These are phyloP conservation scores for Globisporangium middletonii DNA, from an alignment of 352 stramenopile genomes.

Conservation along the genomic window DNA sequence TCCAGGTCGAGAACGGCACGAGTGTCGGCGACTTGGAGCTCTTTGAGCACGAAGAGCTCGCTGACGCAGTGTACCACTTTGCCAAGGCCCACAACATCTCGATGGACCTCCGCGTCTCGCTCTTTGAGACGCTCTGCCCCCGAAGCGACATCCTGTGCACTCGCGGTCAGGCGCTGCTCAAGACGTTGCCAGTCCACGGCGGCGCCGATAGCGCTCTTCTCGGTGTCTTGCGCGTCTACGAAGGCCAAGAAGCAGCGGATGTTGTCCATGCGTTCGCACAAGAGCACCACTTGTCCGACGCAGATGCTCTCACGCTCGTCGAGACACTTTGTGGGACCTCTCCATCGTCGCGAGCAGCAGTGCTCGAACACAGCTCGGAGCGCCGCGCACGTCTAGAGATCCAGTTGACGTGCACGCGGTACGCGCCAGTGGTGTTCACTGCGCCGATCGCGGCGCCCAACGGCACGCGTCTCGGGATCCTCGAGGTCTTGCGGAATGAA, in stretches of 20 bases:
- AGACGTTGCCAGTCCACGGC: slow-evolving; percentile 31
- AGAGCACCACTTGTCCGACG: slow-evolving; percentile 30
- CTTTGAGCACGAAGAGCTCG: slow-evolving; percentile 63
- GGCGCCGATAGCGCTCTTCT: slow-evolving; percentile 18
- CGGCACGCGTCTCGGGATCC: slow-evolving; percentile 44
- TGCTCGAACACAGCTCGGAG: neutral
- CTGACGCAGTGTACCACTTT: slow-evolving; percentile 60
- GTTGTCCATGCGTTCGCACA: slow-evolving; percentile 61
- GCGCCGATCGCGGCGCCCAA: slow-evolving; percentile 57
- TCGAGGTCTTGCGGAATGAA: slow-evolving; percentile 62
- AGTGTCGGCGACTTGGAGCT: slow-evolving; percentile 30
- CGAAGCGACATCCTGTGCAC: slow-evolving; percentile 52
- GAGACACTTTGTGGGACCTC: slow-evolving; percentile 41
- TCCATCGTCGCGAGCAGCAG: neutral
- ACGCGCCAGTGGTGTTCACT: slow-evolving; percentile 51
- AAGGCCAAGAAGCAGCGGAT: slow-evolving; percentile 72
- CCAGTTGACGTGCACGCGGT: slow-evolving; percentile 44
- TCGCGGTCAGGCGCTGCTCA: slow-evolving; percentile 46
- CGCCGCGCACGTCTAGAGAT: slow-evolving; percentile 6
- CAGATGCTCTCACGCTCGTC: slow-evolving; percentile 34
- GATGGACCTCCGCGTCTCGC: slow-evolving; percentile 27
- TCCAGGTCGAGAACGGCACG: slow-evolving; percentile 46
- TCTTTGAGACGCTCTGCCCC: slow-evolving; percentile 56
- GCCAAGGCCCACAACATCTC: slow-evolving; percentile 43
- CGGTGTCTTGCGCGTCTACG: slow-evolving; percentile 47